Percentiles rank a stretch among this genome's conserved stretches.
Conservation (phyloP, 78 protist species). For the Dictyostelium capitatum region DNA sequence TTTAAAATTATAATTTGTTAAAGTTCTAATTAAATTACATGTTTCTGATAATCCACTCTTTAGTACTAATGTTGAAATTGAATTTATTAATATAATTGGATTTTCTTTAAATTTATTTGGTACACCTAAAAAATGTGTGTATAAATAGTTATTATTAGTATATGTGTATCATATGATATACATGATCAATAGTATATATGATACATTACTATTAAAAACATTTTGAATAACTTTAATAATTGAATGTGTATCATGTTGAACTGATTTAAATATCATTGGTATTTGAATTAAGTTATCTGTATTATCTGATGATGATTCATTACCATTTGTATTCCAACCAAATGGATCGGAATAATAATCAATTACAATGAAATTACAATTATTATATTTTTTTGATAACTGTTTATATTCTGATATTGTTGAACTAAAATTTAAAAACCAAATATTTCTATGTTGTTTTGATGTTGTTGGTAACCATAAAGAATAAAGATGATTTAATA, state of each 20-base stretch:
- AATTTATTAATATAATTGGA: constrained; percentile 52
- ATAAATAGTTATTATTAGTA: not conserved
- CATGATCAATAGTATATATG: too few relatives aligned
- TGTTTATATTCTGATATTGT: constrained; percentile 33
- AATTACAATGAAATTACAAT: constrained; percentile 63
- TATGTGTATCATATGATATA: too few relatives aligned
- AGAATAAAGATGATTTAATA: constrained; percentile 55
- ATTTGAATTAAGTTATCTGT: constrained; percentile 4
- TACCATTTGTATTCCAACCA: constrained; percentile 47
- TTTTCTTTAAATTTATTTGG: constrained; percentile 39
- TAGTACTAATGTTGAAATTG: constrained; percentile 50
- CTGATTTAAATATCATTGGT: constrained; percentile 58
- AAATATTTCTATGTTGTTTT: constrained; percentile 40
- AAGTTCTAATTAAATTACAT: constrained; percentile 65
- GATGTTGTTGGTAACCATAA: constrained; percentile 16
- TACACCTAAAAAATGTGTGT: not conserved
- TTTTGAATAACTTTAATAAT: constrained; percentile 12
- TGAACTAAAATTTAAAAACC: constrained; percentile 62
- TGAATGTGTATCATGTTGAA: constrained; percentile 27
- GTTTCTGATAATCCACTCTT: constrained; percentile 81
- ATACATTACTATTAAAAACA: constrained; percentile 5
- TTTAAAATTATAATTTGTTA: constrained; percentile 49
- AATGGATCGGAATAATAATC: constrained; percentile 79
- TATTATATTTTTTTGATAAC: constrained; percentile 59
- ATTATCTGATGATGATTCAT: too few relatives aligned